phyloP scores from a whole-genome alignment of 768 basidiomycete genomes.

The Chlorophyllum brunneum region DNA sequence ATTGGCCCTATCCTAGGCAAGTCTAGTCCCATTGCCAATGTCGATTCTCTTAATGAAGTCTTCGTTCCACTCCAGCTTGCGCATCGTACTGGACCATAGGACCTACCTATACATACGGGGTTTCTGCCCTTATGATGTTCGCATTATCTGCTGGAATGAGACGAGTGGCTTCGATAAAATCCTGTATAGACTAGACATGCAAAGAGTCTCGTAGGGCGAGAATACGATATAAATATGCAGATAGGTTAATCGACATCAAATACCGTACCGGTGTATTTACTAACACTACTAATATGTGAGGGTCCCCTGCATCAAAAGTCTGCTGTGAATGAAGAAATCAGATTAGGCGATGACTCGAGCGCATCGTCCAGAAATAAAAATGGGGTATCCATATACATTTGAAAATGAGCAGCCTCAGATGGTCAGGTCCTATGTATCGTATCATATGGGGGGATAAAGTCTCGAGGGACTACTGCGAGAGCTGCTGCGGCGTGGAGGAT shows the following conservation, averaged over 20 bases:
- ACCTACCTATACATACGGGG: slow-evolving; percentile 69
- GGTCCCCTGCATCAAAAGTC: background rate
- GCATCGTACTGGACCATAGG: slow-evolving; percentile 88
- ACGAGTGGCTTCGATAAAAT: slow-evolving; percentile 36
- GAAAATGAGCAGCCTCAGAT: slow-evolving; percentile 1
- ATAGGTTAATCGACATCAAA: background rate
- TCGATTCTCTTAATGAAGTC: slow-evolving; percentile 14
- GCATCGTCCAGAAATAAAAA: background rate
- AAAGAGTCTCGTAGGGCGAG: background rate
- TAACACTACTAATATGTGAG: background rate
- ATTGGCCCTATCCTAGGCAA: slow-evolving; percentile 86
- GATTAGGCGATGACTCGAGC: background rate
- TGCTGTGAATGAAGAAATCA: background rate
- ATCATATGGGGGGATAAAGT: background rate
- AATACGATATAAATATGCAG: slow-evolving; percentile 16
- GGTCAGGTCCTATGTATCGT: background rate
- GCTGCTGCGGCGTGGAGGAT: slow-evolving; percentile 4
- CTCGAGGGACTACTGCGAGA: slow-evolving; percentile 1
- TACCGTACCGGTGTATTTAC: background rate
- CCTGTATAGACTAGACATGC: slow-evolving; percentile 19
- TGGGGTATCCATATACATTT: slow-evolving; percentile 9
- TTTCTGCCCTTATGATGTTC: slow-evolving; percentile 63
- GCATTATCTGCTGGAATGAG: slow-evolving; percentile 56
- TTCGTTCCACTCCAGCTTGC: slow-evolving; percentile 51
- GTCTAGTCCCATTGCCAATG: slow-evolving; percentile 19